phyloP scores from a whole-genome alignment of 2,329 filamentous ascomycete species.

The Cercospora citrullina region DNA sequence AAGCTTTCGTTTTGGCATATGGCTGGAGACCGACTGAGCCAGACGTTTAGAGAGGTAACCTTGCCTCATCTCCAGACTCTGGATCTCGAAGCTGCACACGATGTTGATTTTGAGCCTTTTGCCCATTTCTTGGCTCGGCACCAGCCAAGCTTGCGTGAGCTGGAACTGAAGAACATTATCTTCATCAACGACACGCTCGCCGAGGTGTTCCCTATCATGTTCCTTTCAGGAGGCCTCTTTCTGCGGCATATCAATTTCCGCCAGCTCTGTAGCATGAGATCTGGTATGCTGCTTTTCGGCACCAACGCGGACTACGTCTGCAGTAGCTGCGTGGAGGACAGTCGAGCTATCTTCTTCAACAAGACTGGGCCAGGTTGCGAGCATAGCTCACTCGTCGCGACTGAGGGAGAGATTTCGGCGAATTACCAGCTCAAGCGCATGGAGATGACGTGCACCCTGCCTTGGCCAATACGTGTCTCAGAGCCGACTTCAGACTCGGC shows the following conservation, averaged over 20 bases:
- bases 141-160: slow-evolving; percentile 7
- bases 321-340: slow-evolving; percentile 12
- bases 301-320: slow-evolving; percentile 3
- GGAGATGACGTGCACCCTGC: background rate
- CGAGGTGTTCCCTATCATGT: slow-evolving; percentile 3
- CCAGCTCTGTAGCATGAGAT: slow-evolving; percentile 10
- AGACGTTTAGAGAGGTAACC: slow-evolving; percentile 9
- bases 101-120: slow-evolving; percentile 8
- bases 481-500: background rate
- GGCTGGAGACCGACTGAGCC: slow-evolving; percentile 8
- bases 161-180: slow-evolving; percentile 11
- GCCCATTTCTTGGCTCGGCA: slow-evolving; percentile 12
- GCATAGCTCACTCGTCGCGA: slow-evolving; percentile 8
- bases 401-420: background rate
- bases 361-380: slow-evolving; percentile 10
- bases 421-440: slow-evolving; percentile 2
- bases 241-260: slow-evolving; percentile 15
- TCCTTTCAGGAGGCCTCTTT: slow-evolving; percentile 2
- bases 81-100: slow-evolving; percentile 9
- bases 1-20: slow-evolving; percentile 16
- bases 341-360: slow-evolving; percentile 3
- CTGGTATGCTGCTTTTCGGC: slow-evolving; percentile 17
- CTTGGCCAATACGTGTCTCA: background rate
- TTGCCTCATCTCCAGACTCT: slow-evolving; percentile 9
- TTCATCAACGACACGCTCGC: slow-evolving; percentile 14